Evolutionary conservation across 306 rosid genomes (phyloP), one percentile per base, ranked within the genome.

Genomic region (Urtica urens): DNA sequence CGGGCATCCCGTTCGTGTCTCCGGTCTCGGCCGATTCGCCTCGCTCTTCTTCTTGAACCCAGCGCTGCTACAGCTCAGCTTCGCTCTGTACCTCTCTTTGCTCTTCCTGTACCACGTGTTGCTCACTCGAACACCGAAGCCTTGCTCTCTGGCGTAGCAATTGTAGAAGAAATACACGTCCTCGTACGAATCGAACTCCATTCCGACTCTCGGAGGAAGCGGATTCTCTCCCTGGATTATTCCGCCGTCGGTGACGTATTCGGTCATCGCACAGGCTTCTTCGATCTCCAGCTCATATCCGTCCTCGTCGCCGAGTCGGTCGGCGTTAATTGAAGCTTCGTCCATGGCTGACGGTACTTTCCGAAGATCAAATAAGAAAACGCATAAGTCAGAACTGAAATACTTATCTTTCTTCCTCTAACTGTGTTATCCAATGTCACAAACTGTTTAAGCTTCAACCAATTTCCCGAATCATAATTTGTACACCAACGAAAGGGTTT

Each of bases 1-100:
- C 3, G 87, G 93, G 64, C 84, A 76, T 40, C 93, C 87, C 1
- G 93, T 82, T 66, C 93, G 67, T 22, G 93, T 82, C 53, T 79
- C 79, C 2, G 94, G 94, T 63, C 87, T 83, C 1, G 87, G 94
- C 22, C 80, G 84, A 59, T 71, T 79, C 0, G 87, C 94, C 40
- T 79, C 84, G 49, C 79, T 83, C 59, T 55, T 76, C 69, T 83
- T 79, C 68, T 83, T 79, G 69, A 79, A 83, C 23, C 94, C 94
- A 8, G 94, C 87, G 38, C 80, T 79, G 41, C 87, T 83, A 71
- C 94, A 79, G 64, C 88, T 83, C 42, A 83, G 78, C 54, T 79
- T 83, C n/a, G 78, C 94, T 66, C 87, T 63, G 53, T 83, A 76
- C 45, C 85, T 76, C 50, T 83, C 94, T 62, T 79, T 79, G 16